Percentiles rank a stretch among this genome's conserved stretches.
Conservation (phyloP, 108 stramenopile genomes). For the Discostella stelligeroides region DNA sequence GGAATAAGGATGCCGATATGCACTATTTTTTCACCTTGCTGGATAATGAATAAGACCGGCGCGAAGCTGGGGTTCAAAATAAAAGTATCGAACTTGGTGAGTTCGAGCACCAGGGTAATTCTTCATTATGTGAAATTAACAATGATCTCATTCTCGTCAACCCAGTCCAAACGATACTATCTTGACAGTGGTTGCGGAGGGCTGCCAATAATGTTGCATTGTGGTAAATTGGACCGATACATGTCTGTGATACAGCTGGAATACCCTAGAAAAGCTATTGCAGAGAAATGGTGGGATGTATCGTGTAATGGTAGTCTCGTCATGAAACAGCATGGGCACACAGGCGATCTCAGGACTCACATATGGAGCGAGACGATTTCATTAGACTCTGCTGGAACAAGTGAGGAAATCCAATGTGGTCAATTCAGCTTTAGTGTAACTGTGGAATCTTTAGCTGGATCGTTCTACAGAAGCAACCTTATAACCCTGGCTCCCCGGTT, state of each 20-base stretch:
- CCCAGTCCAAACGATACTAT: conserved; percentile 16
- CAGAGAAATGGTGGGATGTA: conserved; percentile 31
- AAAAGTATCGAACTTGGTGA: conserved; percentile 5
- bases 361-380: conserved; percentile 23
- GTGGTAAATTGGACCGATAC: conserved; percentile 24
- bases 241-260: conserved; percentile 35
- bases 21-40: conserved; percentile 42
- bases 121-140: background rate
- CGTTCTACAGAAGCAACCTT: conserved; percentile 29
- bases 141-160: background rate
- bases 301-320: conserved; percentile 33
- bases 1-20: conserved; percentile 35
- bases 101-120: background rate
- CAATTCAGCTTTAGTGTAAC: conserved; percentile 15
- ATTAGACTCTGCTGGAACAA: conserved; percentile 27
- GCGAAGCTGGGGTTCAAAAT: conserved; percentile 32
- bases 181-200: conserved; percentile 37
- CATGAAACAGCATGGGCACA: conserved; percentile 11
- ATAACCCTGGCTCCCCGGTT: conserved; percentile 33
- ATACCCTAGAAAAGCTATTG: conserved; percentile 9
- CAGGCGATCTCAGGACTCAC: background rate
- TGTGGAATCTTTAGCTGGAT: conserved; percentile 35
- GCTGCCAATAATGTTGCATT: conserved; percentile 30
- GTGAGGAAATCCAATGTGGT: conserved; percentile 23
- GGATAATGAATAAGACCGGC: conserved; percentile 47